phyloP scores from a whole-genome alignment of 179 eudicot genomes.

The Patellifolia procumbens region DNA sequence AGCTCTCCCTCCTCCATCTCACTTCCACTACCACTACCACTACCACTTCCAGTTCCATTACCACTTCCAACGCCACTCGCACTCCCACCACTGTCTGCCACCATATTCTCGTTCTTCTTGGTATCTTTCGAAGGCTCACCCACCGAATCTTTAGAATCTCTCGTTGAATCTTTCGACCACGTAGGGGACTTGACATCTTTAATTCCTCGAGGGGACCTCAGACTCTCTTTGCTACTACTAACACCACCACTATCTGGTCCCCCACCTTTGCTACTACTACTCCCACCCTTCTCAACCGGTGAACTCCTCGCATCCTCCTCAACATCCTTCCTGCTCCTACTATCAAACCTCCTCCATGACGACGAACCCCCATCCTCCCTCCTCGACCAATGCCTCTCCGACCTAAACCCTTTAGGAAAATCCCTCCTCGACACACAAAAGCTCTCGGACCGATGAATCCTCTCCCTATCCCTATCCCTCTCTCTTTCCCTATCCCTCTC shows the following conservation, averaged over 20 bases:
- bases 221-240: constrained; percentile 48
- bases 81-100: constrained; percentile 53
- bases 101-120: constrained; percentile 56
- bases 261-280: constrained; percentile 44
- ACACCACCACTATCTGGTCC: constrained; percentile 45
- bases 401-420: constrained; percentile 86
- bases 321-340: constrained; percentile 55
- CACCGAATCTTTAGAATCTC: constrained; percentile 72
- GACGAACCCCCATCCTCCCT: constrained; percentile 69
- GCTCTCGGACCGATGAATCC: constrained; percentile 80
- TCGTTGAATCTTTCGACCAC: constrained; percentile 58
- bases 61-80: constrained; percentile 38
- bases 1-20: constrained; percentile 99
- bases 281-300: constrained; percentile 38
- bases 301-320: constrained; percentile 60
- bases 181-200: constrained; percentile 71
- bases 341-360: constrained; percentile 81
- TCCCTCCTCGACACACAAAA: constrained; percentile 78
- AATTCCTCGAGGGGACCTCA: constrained; percentile 56
- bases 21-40: constrained; percentile 41
- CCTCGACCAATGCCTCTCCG: constrained; percentile 84
- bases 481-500: constrained; percentile 39
- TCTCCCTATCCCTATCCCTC: constrained; percentile 46
- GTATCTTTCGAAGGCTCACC: constrained; percentile 62
- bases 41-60: constrained; percentile 55